Percentiles rank a stretch among this genome's conserved stretches.
Evolutionary conservation across 2,329 filamentous ascomycete genomes (phyloP).

Genomic region (Colletotrichum sojae): DNA sequence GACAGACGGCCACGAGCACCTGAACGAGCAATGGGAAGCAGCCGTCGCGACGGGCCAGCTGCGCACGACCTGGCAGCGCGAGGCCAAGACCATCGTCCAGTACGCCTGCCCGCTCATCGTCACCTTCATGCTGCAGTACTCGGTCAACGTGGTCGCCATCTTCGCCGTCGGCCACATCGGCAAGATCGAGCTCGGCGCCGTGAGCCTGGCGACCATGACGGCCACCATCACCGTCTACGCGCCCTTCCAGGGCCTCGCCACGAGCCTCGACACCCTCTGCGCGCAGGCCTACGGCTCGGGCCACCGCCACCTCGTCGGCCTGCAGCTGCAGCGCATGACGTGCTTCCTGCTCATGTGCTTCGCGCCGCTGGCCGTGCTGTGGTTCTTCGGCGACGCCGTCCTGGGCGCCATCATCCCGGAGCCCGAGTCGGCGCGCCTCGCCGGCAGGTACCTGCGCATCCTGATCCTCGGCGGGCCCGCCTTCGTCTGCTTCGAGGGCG

Average conservation of each 20-base stretch:
- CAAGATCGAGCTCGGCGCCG: constrained; percentile 67
- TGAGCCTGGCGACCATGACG: constrained; percentile 76
- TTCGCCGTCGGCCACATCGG: constrained; percentile 85
- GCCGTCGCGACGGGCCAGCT: constrained; percentile 86
- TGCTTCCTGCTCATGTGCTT: constrained; percentile 81
- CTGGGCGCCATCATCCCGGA: constrained; percentile 64
- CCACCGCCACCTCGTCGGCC: constrained; percentile 84
- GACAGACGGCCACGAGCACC: constrained; percentile 61
- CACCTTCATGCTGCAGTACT: constrained; percentile 86
- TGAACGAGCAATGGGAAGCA: constrained; percentile 86
- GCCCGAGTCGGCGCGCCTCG: constrained; percentile 75
- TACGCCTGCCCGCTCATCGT: constrained; percentile 80
- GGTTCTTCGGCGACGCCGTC: constrained; percentile 77
- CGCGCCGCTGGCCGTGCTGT: constrained; percentile 79
- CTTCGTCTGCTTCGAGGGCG: constrained; percentile 82
- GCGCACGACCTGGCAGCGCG: constrained; percentile 91
- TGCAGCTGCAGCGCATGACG: constrained; percentile 87
- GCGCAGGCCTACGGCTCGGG: constrained; percentile 95
- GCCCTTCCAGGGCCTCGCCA: constrained; percentile 87
- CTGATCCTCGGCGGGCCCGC: constrained; percentile 82
- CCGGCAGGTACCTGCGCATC: constrained; percentile 80
- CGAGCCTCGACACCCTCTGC: constrained; percentile 91
- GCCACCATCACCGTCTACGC: constrained; percentile 84
- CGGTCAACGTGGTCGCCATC: constrained; percentile 84
- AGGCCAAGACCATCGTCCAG: constrained; percentile 82